These are phyloP conservation scores for Phytophthora tubulina DNA, from an alignment of 352 stramenopile genomes.

Conservation along the genomic window DNA sequence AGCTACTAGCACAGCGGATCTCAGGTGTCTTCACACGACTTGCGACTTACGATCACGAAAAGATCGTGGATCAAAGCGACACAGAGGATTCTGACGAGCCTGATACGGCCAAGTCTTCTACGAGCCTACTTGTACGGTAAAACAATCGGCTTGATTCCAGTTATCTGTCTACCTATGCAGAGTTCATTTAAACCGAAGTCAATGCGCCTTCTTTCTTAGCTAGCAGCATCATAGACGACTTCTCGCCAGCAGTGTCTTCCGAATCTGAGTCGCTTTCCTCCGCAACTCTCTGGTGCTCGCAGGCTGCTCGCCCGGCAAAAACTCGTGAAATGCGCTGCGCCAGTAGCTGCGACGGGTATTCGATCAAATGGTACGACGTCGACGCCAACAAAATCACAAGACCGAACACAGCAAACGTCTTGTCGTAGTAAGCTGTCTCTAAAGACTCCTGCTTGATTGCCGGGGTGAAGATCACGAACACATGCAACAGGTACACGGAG, in stretches of 20 bases:
- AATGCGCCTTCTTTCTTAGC: too few species aligned
- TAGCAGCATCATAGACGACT: too few species aligned
- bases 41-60: neutral
- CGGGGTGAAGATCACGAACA: conserved; percentile 42
- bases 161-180: too few species aligned
- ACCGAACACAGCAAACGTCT: conserved; percentile 10
- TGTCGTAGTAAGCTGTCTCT: conserved; percentile 1
- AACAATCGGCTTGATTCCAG: neutral
- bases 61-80: neutral
- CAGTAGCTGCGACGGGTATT: conserved; percentile 43
- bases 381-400: conserved; percentile 11
- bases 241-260: neutral
- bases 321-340: conserved; percentile 17
- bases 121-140: neutral
- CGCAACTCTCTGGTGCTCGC: conserved; percentile 23
- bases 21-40: neutral
- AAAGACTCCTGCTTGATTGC: neutral
- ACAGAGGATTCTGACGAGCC: conserved; percentile 1
- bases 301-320: conserved; percentile 16
- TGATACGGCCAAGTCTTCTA: neutral
- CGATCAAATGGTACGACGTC: conserved; percentile 44
- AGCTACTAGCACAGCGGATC: conserved; percentile 12
- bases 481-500: conserved; percentile 50
- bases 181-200: too few species aligned
- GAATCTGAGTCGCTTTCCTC: conserved; percentile 24